A percentile compares a stretch with the other conserved stretches of the same genome.
Conservation (phyloP, 345 rosid species). For the Ceriops tagal region DNA sequence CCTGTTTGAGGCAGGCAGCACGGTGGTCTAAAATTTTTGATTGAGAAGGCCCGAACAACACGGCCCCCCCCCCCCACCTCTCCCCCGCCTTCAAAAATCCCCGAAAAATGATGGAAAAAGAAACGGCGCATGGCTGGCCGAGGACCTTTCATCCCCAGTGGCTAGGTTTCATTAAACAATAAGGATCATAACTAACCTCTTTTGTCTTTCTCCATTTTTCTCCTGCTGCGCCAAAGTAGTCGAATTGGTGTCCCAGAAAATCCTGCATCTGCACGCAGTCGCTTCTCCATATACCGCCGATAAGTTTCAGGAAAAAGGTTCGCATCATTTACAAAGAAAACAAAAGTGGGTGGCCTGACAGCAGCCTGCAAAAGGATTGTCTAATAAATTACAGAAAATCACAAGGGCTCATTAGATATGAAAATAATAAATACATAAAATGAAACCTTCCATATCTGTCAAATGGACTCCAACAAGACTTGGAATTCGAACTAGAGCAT, state of each 20-base stretch:
- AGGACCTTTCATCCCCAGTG: too few relatives aligned
- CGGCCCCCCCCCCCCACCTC: too few relatives aligned
- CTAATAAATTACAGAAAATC: slow-evolving; percentile 1
- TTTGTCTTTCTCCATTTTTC: slow-evolving; percentile 55
- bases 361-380: slow-evolving; percentile 66
- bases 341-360: slow-evolving; percentile 92
- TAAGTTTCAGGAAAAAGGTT: slow-evolving; percentile 87
- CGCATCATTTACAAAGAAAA: slow-evolving; percentile 88
- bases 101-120: too few relatives aligned
- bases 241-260: slow-evolving; percentile 85
- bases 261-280: slow-evolving; percentile 80
- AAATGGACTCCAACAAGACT: too few relatives aligned
- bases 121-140: too few relatives aligned
- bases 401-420: background rate
- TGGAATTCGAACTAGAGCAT: too few relatives aligned
- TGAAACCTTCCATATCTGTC: background rate
- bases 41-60: too few relatives aligned
- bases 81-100: too few relatives aligned
- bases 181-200: slow-evolving; percentile 32
- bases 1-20: too few relatives aligned
- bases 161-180: background rate
- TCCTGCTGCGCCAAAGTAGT: slow-evolving; percentile 92
- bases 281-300: slow-evolving; percentile 92
- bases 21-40: too few relatives aligned
- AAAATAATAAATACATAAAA: background rate